These are phyloP conservation scores for Penicillium bialowiezense DNA, from an alignment of 495 filamentous ascomycete genomes.

Conservation along the genomic window DNA sequence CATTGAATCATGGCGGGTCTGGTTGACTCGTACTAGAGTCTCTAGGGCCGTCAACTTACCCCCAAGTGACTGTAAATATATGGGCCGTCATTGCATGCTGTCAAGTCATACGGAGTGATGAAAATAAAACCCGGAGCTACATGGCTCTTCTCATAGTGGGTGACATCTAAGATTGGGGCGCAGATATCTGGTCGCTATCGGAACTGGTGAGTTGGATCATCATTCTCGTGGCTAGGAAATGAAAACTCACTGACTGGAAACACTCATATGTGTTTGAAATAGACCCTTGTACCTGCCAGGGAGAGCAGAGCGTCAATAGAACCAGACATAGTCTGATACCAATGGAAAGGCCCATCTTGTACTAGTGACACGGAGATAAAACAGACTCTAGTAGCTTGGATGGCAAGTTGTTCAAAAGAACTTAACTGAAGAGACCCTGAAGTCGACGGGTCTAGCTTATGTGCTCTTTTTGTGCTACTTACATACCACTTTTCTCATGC, in stretches of 20 bases:
- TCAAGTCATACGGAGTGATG: not conserved
- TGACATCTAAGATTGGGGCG: not conserved
- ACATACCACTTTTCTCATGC: not conserved
- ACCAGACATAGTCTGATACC: not conserved
- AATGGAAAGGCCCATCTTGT: not conserved
- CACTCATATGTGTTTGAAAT: not conserved
- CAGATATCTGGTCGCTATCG: slow-evolving; percentile 3
- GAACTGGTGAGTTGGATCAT: not conserved
- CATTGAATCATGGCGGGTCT: not conserved
- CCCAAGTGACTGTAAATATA: not conserved
- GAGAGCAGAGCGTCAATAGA: not conserved
- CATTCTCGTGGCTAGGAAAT: not conserved
- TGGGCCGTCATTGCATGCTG: not conserved
- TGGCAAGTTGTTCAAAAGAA: too few species aligned
- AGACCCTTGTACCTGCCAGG: too few species aligned
- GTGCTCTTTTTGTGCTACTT: not conserved
- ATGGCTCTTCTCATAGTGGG: not conserved
- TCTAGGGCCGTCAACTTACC: not conserved
- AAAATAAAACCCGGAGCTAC: not conserved
- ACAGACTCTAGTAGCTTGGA: not conserved
- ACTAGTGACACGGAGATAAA: not conserved
- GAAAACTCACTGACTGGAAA: not conserved
- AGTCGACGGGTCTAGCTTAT: not conserved
- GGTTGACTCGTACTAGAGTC: too few species aligned
- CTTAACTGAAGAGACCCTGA: too few species aligned